Percentiles rank a stretch among this genome's conserved stretches.
phyloP scores from a whole-genome alignment of 495 filamentous ascomycete species.

The Hypomontagnella monticulosa region DNA sequence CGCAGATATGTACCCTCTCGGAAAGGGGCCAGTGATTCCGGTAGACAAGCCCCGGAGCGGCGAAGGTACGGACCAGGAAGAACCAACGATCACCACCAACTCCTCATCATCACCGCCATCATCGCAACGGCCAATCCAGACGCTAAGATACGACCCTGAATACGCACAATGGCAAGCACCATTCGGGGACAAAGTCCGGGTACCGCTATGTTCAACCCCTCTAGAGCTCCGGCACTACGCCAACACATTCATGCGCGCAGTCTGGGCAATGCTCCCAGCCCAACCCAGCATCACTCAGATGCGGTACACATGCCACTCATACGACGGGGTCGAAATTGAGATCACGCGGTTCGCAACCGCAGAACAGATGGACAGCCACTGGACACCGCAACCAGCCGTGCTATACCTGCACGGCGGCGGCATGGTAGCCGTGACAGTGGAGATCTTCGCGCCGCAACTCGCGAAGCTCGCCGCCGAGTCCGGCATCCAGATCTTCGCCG shows the following conservation, averaged over 20 bases:
- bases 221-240: conserved; percentile 20
- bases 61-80: background rate
- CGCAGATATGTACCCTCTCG: too few species aligned
- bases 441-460: conserved; percentile 34
- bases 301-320: conserved; percentile 4
- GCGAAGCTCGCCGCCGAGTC: conserved; percentile 35
- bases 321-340: conserved; percentile 26
- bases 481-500: conserved; percentile 45
- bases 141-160: conserved; percentile 24
- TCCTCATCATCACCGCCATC: background rate
- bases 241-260: conserved; percentile 12
- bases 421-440: conserved; percentile 45
- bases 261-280: conserved; percentile 2
- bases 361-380: conserved; percentile 15
- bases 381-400: conserved; percentile 38
- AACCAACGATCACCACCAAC: background rate
- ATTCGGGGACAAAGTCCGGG: conserved; percentile 5
- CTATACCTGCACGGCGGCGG: conserved; percentile 56
- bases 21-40: too few species aligned
- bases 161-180: conserved; percentile 18
- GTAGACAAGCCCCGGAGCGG: too few species aligned
- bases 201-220: conserved; percentile 1
- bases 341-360: conserved; percentile 30
- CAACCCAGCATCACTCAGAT: conserved; percentile 18
- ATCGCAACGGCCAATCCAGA: background rate